Base-by-base conservation (phyloP, 2,329 filamentous ascomycete genomes). In the Akanthomyces lecanii region DNA sequence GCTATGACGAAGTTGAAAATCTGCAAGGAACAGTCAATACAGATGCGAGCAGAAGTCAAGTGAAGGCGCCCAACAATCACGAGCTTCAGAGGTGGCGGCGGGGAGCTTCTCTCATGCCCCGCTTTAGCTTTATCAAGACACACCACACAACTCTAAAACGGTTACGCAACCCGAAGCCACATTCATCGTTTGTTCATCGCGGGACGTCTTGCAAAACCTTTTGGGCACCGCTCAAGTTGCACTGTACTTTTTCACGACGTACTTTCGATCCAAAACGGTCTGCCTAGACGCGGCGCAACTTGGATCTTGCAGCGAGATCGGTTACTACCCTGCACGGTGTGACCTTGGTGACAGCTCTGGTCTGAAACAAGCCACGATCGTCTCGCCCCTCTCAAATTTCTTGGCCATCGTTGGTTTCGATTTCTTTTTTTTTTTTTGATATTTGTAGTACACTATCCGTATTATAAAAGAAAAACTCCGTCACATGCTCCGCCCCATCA, bases 161-260 rank as follows among this genome's bases (percentile, higher is more conserved):
- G 57, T 60, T 60, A 60, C 57, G 57, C 57, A 60, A 30, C 47
- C 36, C 16, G 21, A 60, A 60, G 36, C 45, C 57, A 60, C 57
- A 11, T 10, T 18, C 36, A 33, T 52, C 36, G 4, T 44, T 5
- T 44, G 36, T 48, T 18, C 10, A 28, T 33, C 36, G 44, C 18
- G 12, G 36, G 36, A 44, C 36, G 16, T 44, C 36, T 21, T 48
- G 11, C 18, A 36, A 36, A 23, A 23, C 57, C 28, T 25, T 48
- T 42, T 44, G 38, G 30, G 25, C 57, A 44, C 47, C 25, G 51
- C 44, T 30, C 8, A 8, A 53, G 50, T 54, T 54, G 38, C 58
- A 61, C 58, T 40, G n/a, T 28, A 23, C 23, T 28, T 45, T 2
- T n/a, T 52, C 42, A 33, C 21, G 21, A 60, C 30, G 28, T 11